phyloP scores from a whole-genome alignment of 2,329 filamentous ascomycete species.

The Aspergillus thermomutatus region DNA sequence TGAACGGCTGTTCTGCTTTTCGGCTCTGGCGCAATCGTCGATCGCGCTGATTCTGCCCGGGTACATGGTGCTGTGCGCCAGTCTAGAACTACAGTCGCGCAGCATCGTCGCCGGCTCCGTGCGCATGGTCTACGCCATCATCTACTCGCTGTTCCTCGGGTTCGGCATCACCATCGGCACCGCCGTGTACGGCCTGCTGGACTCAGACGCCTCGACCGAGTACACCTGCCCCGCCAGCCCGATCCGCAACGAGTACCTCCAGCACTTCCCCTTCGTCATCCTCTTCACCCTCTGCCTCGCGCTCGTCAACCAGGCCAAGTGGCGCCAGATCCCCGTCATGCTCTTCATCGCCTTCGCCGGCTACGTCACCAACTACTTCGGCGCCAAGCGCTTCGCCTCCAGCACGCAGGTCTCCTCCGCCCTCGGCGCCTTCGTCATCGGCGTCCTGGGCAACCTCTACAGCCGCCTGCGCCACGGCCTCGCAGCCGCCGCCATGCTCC shows the following conservation, averaged over 20 bases:
- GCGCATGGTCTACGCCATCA: slow-evolving; percentile 72
- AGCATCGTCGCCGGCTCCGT: slow-evolving; percentile 70
- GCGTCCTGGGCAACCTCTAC: slow-evolving; percentile 79
- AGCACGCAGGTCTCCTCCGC: slow-evolving; percentile 77
- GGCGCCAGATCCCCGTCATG: slow-evolving; percentile 77
- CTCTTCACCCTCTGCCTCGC: slow-evolving; percentile 72
- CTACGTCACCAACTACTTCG: slow-evolving; percentile 75
- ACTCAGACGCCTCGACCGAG: slow-evolving; percentile 51
- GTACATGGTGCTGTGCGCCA: slow-evolving; percentile 60
- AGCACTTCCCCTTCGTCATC: slow-evolving; percentile 71
- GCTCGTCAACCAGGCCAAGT: slow-evolving; percentile 80
- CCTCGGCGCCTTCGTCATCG: slow-evolving; percentile 73
- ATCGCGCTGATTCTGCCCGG: slow-evolving; percentile 72
- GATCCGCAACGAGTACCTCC: slow-evolving; percentile 45
- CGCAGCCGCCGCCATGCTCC: slow-evolving; percentile 81
- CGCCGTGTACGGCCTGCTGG: slow-evolving; percentile 60
- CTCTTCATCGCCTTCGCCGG: slow-evolving; percentile 69
- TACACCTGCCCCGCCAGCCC: slow-evolving; percentile 51
- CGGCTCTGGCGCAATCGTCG: slow-evolving; percentile 67
- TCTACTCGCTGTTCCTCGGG: slow-evolving; percentile 69
- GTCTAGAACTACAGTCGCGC: slow-evolving; percentile 66
- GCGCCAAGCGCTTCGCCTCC: slow-evolving; percentile 62
- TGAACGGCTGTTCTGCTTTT: slow-evolving; percentile 63
- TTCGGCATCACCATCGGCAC: slow-evolving; percentile 70
- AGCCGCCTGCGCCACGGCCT: slow-evolving; percentile 70